phyloP scores from a whole-genome alignment of 2,329 filamentous ascomycete species.

The Orbilia quercus region DNA sequence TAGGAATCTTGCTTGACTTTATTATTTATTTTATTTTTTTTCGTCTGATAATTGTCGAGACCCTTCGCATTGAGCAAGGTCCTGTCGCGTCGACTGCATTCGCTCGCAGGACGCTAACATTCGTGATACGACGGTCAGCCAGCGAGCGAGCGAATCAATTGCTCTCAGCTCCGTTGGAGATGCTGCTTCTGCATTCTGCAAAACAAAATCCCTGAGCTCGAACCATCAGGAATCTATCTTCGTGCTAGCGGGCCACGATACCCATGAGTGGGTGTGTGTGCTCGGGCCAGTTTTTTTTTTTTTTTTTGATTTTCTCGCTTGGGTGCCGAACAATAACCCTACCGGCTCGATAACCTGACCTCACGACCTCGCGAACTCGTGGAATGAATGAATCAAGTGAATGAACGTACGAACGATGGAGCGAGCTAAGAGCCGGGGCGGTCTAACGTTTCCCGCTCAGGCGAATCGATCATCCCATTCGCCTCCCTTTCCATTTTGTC shows the following conservation, averaged over 20 bases:
- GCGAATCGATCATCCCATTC: neutral
- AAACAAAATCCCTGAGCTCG: constrained; percentile 12
- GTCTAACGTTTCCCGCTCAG: neutral
- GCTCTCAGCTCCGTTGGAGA: neutral
- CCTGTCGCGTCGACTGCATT: constrained; percentile 16
- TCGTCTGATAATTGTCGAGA: constrained; percentile 27
- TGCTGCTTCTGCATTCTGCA: constrained; percentile 6
- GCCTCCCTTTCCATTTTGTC: neutral
- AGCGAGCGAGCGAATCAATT: constrained; percentile 33
- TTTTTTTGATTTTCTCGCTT: neutral
- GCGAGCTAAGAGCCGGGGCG: too few relatives aligned
- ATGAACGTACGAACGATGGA: too few relatives aligned
- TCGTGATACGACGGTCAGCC: constrained; percentile 27
- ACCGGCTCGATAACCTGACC: too few relatives aligned
- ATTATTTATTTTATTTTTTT: constrained; percentile 24
- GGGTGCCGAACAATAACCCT: too few relatives aligned
- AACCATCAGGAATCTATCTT: constrained; percentile 20
- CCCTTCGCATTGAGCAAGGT: constrained; percentile 1
- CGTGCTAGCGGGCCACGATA: constrained; percentile 11
- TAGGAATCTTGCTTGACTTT: too few relatives aligned
- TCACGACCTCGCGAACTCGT: too few relatives aligned
- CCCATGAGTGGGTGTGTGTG: constrained; percentile 34
- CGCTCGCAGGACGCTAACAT: constrained; percentile 39
- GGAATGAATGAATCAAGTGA: too few relatives aligned
- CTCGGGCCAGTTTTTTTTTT: constrained; percentile 4